Base-by-base conservation (phyloP, 1,139 yeast species). In the Sugiyamaella paludigena region DNA sequence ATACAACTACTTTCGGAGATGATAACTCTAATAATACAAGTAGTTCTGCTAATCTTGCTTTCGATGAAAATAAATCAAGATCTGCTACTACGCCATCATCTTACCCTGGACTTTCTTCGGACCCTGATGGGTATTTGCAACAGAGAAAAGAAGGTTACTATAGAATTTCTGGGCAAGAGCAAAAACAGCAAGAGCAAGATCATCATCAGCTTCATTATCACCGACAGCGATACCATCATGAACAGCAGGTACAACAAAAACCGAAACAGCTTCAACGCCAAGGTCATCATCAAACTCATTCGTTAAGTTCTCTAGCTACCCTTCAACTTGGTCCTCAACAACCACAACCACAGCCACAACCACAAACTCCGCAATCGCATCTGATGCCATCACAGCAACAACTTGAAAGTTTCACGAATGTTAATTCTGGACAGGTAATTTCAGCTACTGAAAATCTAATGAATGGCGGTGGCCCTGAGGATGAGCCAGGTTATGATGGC, bases 211-310 rank as follows among this genome's bases (percentile, higher is more conserved):
- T 33, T 9, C 10, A 31, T 2, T 27, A 11, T 7, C 47, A 43
- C 19, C 32, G n/a, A n/a, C n/a, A 33, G 7, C 36, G 7, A 4
- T 9, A 36, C 7, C 29, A 36, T 36, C 33, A 36, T 36, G 11
- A 36, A 9, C 39, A 7, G 11, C 36, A 12, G 27, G 42, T 19
- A n/a, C 41, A 43, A 28, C 47, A 16, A 13, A 12, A 31, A 12
- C 34, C 3, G 6, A 12, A 31, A 4, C 28, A 30, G 26, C 26
- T 11, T 26, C 47, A n/a, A n/a, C n/a, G n/a, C n/a, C n/a, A n/a
- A n/a, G n/a, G n/a, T 12, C 7, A 13, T 19, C 24, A 27, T 19
- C 36, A 26, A 12, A 40, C 33, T 36, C 36, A 40, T 7, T 13
- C 42, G 2, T 26, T 27, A 10, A 24, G 36, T 28, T 36, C 36